Percentiles rank a stretch among this genome's conserved stretches.
phyloP scores from a whole-genome alignment of 75 land plant species.

The Selaginella tamariscina region DNA sequence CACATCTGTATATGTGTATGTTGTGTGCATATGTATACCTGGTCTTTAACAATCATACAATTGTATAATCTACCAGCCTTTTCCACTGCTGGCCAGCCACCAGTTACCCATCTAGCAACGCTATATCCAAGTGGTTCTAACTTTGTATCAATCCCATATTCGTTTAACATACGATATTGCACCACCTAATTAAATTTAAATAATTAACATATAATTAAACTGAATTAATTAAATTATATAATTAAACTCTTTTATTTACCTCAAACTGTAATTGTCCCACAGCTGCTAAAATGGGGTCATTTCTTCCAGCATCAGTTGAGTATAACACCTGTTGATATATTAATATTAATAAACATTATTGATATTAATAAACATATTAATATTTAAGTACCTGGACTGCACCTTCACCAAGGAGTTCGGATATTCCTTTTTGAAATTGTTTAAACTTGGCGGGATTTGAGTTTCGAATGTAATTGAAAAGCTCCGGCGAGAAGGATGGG shows the following conservation, averaged over 20 bases:
- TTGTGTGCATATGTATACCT: constrained; percentile 14
- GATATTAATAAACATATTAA: constrained; percentile 10
- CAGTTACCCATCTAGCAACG: constrained; percentile 44
- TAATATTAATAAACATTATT: background rate
- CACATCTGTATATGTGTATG: background rate
- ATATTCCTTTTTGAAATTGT: constrained; percentile 38
- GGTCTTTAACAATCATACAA: constrained; percentile 34
- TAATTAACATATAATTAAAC: background rate
- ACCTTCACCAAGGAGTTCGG: constrained; percentile 39
- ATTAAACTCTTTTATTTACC: constrained; percentile 14
- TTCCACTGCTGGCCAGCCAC: constrained; percentile 41
- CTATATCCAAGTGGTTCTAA: constrained; percentile 39
- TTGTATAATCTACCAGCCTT: constrained; percentile 38
- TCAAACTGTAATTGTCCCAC: constrained; percentile 47
- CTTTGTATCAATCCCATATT: constrained; percentile 38
- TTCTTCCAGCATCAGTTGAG: constrained; percentile 31
- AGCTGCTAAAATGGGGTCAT: constrained; percentile 43
- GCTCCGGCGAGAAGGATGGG: constrained; percentile 43
- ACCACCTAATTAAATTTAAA: constrained; percentile 23
- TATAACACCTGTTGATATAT: constrained; percentile 30
- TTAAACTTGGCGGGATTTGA: constrained; percentile 43
- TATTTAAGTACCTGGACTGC: constrained; percentile 37
- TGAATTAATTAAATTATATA: background rate
- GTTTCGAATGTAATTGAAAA: constrained; percentile 37
- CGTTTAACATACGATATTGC: constrained; percentile 35